Evolutionary conservation across 768 basidiomycete genomes (phyloP).

Genomic region (Naganishia randhawae): DNA sequence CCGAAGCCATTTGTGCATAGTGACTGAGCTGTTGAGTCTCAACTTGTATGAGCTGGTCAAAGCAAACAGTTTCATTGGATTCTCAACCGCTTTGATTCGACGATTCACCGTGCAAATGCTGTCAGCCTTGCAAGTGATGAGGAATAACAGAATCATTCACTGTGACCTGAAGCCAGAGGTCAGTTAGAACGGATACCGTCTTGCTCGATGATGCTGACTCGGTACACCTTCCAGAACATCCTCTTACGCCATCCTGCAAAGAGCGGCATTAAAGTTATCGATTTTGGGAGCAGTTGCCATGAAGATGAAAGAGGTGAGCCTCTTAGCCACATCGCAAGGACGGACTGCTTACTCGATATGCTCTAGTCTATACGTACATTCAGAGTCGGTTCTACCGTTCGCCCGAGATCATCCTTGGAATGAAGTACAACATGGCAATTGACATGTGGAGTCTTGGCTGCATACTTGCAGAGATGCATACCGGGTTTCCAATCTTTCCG

Average conservation of each 20-base stretch:
- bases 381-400: conserved; percentile 99
- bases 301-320: conserved; percentile 92
- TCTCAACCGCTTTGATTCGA: conserved; percentile 88
- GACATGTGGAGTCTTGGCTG: conserved; percentile 99
- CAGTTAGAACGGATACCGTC: conserved; percentile 39
- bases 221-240: conserved; percentile 65
- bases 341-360: conserved; percentile 22
- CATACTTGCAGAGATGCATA: conserved; percentile 93
- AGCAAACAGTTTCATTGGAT: conserved; percentile 97
- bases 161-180: conserved; percentile 99
- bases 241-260: conserved; percentile 89
- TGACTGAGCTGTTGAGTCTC: conserved; percentile 95
- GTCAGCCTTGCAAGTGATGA: conserved; percentile 82
- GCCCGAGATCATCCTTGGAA: conserved; percentile 96
- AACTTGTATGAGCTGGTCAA: conserved; percentile 99
- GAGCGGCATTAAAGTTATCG: conserved; percentile 95
- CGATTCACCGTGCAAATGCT: conserved; percentile 97
- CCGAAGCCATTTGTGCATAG: conserved; percentile 94
- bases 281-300: conserved; percentile 97
- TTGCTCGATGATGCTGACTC: not conserved
- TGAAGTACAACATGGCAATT: conserved; percentile 99
- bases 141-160: conserved; percentile 95
- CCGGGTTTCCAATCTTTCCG: conserved; percentile 97
- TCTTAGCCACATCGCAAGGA: not conserved
- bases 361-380: conserved; percentile 93